These are phyloP conservation scores for Hypoxylon sp. DNA, from an alignment of 2,329 filamentous ascomycete species.

Conservation along the genomic window DNA sequence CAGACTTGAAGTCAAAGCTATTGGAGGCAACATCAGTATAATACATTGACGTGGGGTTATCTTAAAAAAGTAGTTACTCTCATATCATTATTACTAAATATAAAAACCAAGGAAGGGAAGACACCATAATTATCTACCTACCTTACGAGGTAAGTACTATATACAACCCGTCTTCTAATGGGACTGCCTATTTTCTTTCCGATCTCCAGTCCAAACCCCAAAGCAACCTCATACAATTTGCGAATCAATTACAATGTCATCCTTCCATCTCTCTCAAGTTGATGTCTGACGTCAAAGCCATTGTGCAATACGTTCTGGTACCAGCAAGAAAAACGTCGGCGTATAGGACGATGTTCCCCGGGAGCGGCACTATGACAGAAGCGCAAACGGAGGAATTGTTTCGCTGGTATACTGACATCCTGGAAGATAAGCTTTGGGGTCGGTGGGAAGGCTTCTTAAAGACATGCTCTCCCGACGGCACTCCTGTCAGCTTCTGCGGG, in stretches of 20 bases:
- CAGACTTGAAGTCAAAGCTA: too few relatives aligned
- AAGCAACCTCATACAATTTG: too few relatives aligned
- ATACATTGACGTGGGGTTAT: too few relatives aligned
- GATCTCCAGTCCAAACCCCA: too few relatives aligned
- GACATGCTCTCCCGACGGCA: constrained; percentile 30
- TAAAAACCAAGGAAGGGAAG: too few relatives aligned
- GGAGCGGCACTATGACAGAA: constrained; percentile 31
- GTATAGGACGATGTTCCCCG: constrained; percentile 38
- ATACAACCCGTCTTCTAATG: too few relatives aligned
- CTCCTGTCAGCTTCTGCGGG: constrained; percentile 36
- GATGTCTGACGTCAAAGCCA: constrained; percentile 30
- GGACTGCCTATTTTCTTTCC: too few relatives aligned
- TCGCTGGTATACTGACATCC: constrained; percentile 36
- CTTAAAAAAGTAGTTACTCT: too few relatives aligned
- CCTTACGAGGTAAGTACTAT: too few relatives aligned
- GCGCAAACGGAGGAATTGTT: constrained; percentile 33
- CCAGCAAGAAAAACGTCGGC: constrained; percentile 34
- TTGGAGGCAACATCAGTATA: too few relatives aligned
- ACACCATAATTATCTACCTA: too few relatives aligned
- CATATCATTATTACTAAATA: too few relatives aligned
- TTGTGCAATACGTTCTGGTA: constrained; percentile 32
- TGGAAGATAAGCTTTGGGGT: constrained; percentile 34
- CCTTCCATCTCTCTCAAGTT: constrained; percentile 31
- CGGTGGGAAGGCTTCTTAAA: constrained; percentile 33
- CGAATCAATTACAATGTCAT: constrained; percentile 24